A percentile compares a stretch with the other conserved stretches of the same genome.
Conservation (phyloP, 2,329 filamentous ascomycete species). For the Xylariaceae sp. region DNA sequence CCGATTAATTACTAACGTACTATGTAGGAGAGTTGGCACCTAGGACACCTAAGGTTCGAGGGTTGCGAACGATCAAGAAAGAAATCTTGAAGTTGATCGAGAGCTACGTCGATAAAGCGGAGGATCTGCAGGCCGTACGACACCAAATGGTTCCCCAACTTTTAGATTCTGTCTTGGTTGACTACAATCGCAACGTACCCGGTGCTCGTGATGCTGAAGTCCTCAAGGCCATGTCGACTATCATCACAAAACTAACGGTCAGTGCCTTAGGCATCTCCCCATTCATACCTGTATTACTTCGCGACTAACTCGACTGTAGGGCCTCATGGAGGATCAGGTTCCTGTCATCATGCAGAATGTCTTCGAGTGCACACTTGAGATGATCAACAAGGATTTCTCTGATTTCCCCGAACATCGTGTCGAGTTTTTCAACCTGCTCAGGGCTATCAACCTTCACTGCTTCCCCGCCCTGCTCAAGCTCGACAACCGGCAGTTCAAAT, state of each 20-base stretch:
- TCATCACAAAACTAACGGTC: slow-evolving; percentile 95
- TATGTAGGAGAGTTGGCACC: slow-evolving; percentile 78
- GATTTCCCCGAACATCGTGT: slow-evolving; percentile 98
- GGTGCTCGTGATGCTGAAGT: slow-evolving; percentile 96
- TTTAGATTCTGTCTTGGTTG: slow-evolving; percentile 86
- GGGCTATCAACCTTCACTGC: slow-evolving; percentile 95
- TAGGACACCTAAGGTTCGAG: slow-evolving; percentile 95
- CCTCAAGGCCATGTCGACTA: slow-evolving; percentile 93
- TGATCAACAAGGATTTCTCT: slow-evolving; percentile 99
- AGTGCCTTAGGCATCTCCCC: slow-evolving; percentile 38
- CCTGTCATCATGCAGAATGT: slow-evolving; percentile 97
- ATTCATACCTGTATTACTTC: slow-evolving; percentile 7
- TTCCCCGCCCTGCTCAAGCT: slow-evolving; percentile 93
- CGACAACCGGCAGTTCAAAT: slow-evolving; percentile 96
- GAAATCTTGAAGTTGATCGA: slow-evolving; percentile 98
- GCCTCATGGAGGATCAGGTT: slow-evolving; percentile 97
- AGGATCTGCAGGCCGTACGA: slow-evolving; percentile 91
- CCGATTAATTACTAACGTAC: slow-evolving; percentile 33
- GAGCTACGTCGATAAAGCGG: slow-evolving; percentile 96
- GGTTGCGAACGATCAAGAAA: slow-evolving; percentile 96
- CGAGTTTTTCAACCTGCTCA: slow-evolving; percentile 97
- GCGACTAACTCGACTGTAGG: slow-evolving; percentile 44
- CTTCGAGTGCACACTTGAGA: slow-evolving; percentile 96
- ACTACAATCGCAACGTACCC: slow-evolving; percentile 96
- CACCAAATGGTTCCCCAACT: slow-evolving; percentile 94